Base-by-base conservation (phyloP, 768 basidiomycete genomes). In the Rhodosporidiobolus sp. region DNA sequence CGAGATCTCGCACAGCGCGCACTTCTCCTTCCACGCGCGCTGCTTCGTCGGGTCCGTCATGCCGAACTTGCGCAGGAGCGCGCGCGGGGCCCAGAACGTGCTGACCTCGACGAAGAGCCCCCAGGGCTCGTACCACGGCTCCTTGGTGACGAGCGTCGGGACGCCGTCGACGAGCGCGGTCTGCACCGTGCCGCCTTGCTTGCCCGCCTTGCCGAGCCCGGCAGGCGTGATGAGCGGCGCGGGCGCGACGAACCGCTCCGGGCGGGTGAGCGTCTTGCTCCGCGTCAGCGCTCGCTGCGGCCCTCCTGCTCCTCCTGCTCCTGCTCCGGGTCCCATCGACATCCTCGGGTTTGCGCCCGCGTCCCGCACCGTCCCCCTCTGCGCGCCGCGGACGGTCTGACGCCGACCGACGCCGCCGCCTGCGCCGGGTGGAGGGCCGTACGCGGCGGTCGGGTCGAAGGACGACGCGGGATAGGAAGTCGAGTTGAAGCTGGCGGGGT, bases 1-100 rank as follows among this genome's bases (percentile, higher is more conserved):
- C 62, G 93, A 91, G 79, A 97, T 88, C 81, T 90, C 88, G 82
- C 94, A 97, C 7, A 99, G 84, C 11, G 93, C 87, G 69, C 95
- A 88, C 84, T 98, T 99, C 82, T 99, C 96, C 79, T 94, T 87
- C 96, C 96, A 99, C 2, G 96, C 96, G 81, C 96, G 92, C 72
- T 88, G 84, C 64, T 86, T 85, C 49, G 86, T 84, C 77, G 86
- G 86, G 81, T 94, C 92, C 79, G 86, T 89, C 80, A 97, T 84
- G 56, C 92, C 91, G 19, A 92, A 52, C 4, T 88, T 86, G 32
- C 86, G 81, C 67, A 97, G 86, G 32, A 92, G 81, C 78, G 89
- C 85, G 57, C 86, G 85, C 34, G 94, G 94, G 3, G 91, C 94
- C 93, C 93, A 97, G 80, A 90, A 94, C 11, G 94, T 93, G 80